Conservation (phyloP, 148 eudicot species). For the Salicornia ramosissima region DNA sequence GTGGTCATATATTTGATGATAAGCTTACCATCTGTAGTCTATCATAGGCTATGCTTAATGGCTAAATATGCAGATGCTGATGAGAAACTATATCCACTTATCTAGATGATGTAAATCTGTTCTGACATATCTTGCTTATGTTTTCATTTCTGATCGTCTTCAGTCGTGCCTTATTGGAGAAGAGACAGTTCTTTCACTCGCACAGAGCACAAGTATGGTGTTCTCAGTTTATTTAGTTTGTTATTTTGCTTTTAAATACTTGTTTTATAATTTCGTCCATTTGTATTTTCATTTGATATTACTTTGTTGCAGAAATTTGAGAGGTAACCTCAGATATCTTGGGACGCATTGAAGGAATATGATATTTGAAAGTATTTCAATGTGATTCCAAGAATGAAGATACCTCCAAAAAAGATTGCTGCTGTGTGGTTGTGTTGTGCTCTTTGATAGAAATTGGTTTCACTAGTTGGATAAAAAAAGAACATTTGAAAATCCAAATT, state of each 20-base stretch:
- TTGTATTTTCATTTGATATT: background rate
- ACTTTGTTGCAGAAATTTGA: background rate
- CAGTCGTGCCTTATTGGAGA: slow-evolving; percentile 86
- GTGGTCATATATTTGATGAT: too few species aligned
- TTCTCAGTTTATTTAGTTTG: background rate
- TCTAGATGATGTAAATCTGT: background rate
- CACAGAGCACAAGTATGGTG: slow-evolving; percentile 85
- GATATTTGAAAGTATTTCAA: background rate
- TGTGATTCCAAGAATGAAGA: background rate
- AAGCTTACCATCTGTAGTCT: background rate
- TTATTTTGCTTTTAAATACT: background rate
- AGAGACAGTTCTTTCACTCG: slow-evolving; percentile 92
- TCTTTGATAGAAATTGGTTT: background rate
- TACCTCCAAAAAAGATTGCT: background rate
- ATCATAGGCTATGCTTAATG: background rate
- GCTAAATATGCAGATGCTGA: background rate
- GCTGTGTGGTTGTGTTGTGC: background rate
- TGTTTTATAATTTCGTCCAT: background rate
- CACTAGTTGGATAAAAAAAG: background rate
- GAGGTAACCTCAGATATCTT: too few species aligned
- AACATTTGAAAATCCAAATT: background rate
- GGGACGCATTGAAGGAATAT: background rate
- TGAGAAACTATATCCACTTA: background rate
- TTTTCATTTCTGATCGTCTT: slow-evolving; percentile 5
- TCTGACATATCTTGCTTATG: background rate